These are phyloP conservation scores for Saprolegnia diclina DNA, from an alignment of 352 stramenopile genomes.

Conservation along the genomic window DNA sequence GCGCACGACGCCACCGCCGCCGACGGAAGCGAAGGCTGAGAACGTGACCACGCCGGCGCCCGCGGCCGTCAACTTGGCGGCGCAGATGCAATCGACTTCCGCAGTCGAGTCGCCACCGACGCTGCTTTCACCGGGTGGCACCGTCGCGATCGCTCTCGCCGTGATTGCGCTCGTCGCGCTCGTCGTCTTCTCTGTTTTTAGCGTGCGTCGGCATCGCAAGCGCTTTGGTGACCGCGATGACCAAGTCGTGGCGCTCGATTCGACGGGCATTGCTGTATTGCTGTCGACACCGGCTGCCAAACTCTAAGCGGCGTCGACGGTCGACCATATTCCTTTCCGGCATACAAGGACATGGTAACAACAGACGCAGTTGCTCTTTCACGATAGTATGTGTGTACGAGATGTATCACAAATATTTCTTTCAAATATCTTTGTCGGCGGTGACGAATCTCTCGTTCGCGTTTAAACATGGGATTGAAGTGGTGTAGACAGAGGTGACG, in stretches of 20 bases:
- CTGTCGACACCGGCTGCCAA: conserved; percentile 24
- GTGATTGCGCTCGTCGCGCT: neutral
- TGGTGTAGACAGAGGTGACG: no score
- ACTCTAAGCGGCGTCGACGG: neutral
- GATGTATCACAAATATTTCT: no score
- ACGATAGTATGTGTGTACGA: no score
- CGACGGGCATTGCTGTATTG: conserved; percentile 14
- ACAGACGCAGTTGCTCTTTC: no score
- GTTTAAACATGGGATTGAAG: no score
- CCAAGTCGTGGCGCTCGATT: conserved; percentile 13
- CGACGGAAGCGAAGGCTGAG: neutral
- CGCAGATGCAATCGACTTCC: neutral
- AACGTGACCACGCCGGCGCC: neutral
- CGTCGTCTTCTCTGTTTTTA: neutral
- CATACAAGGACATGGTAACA: no score
- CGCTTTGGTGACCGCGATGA: neutral
- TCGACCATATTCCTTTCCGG: no score
- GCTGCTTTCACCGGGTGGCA: neutral
- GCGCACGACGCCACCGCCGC: neutral
- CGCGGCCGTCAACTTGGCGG: neutral
- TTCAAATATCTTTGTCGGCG: no score
- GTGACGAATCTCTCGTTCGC: no score
- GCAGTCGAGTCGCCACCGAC: neutral
- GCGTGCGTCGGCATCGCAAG: neutral
- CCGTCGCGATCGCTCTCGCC: neutral